Evolutionary conservation across 305 asterid genomes (phyloP).

Genomic region (Solanum hybrid): DNA sequence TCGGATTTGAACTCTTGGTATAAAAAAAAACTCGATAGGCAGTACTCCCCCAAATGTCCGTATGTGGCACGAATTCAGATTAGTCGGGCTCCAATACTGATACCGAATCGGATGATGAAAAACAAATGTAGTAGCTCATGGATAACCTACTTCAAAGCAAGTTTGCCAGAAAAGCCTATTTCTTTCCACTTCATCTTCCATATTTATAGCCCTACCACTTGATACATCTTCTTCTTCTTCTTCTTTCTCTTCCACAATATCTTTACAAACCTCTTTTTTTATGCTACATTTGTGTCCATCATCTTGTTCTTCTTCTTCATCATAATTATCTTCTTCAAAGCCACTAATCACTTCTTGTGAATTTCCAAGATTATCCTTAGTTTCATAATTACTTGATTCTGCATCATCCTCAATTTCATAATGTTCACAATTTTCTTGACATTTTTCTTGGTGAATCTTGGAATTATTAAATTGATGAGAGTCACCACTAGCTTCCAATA

Average conservation of each 20-base stretch:
- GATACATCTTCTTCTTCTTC: not conserved
- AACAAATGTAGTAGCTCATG: not conserved
- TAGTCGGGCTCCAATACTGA: not conserved
- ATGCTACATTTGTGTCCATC: not conserved
- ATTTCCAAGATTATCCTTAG: not conserved
- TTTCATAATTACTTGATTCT: not conserved
- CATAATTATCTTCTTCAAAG: not conserved
- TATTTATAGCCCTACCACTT: not conserved
- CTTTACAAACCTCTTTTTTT: not conserved
- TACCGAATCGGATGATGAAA: not conserved
- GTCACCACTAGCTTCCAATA: not conserved
- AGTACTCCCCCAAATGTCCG: not conserved
- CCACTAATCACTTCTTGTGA: not conserved
- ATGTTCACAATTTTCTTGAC: not conserved
- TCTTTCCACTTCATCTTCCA: not conserved
- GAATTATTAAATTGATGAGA: not conserved
- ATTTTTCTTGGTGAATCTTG: not conserved
- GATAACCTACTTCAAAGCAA: constrained; percentile 6
- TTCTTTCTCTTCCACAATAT: not conserved
- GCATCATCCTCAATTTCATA: not conserved
- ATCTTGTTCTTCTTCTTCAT: not conserved
- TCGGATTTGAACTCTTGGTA: not conserved
- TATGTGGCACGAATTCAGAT: rapidly evolving
- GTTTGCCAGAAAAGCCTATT: not conserved
- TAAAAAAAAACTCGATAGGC: no score